Evolutionary conservation across 768 basidiomycete genomes (phyloP).

Genomic region (Tephrocybe sp.): DNA sequence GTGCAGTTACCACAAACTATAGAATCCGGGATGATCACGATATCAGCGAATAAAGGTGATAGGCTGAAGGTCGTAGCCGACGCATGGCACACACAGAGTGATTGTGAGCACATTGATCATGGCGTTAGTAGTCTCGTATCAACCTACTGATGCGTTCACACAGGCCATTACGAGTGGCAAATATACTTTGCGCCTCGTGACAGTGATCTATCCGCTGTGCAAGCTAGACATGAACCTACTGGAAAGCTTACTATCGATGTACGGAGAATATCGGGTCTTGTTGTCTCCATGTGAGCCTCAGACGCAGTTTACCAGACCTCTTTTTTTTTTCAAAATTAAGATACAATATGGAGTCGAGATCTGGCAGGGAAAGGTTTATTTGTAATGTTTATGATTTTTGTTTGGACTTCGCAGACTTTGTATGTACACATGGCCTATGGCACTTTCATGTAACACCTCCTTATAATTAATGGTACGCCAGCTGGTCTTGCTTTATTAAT

Average conservation of each 20-base stretch:
- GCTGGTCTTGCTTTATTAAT: neutral
- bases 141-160: constrained; percentile 1
- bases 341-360: neutral
- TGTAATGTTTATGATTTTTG: neutral
- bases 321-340: neutral
- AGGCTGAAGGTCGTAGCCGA: constrained; percentile 56
- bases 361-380: neutral
- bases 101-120: constrained; percentile 43
- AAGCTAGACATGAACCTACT: constrained; percentile 44
- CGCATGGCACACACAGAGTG: constrained; percentile 57
- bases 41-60: constrained; percentile 58
- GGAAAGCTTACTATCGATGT: constrained; percentile 49
- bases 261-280: constrained; percentile 19
- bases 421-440: constrained; percentile 1
- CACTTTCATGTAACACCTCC: neutral
- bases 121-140: neutral
- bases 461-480: constrained; percentile 2
- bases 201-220: constrained; percentile 50
- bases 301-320: neutral
- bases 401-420: neutral
- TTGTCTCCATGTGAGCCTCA: neutral
- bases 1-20: constrained; percentile 47
- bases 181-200: constrained; percentile 52
- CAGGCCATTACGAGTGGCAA: constrained; percentile 64
- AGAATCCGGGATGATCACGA: constrained; percentile 61